Evolutionary conservation across 352 stramenopile species (phyloP), one percentile per base, ranked within the genome.

Genomic region (Pythium vanterpoolii): DNA sequence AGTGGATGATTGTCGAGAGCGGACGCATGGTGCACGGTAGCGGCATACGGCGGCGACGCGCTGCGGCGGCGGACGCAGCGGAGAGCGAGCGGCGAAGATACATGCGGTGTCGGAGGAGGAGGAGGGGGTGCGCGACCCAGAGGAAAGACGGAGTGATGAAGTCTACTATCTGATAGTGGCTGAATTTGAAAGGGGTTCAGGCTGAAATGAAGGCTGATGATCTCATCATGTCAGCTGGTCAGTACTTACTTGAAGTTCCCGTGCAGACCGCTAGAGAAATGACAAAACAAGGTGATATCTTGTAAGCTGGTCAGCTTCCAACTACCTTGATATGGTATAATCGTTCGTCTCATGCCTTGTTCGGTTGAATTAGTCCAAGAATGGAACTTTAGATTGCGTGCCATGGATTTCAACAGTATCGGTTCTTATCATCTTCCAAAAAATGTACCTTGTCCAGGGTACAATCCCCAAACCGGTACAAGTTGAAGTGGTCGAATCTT

Each of bases 1-100:
- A 64, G 77, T 80, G 69, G 52, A 89, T 64, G 54, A 86, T 86
- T 56, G 68, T 75, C 42, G 74, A 77, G 34, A 79, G 70, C 40
- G 60, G 56, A 16, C 67, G 69, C 21, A 33, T 62, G 72, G 10
- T 2, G 19, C 44, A 26, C 23, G 44, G 44, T 3, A 34, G 23
- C 44, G 44, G 5, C 44, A 34, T 3, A 26, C 44, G 44, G 44
- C n/a, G 23, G 23, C 44, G 44, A 18, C 44, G 44, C 44, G 44
- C 27, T 26, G 39, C 27, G 21, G 48, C 16, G 7, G 51, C 52
- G 19, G 52, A 42, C 18, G 52, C 52, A 8, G 52, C n/a, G 3
- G 52, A 60, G 40, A 60, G 52, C 40, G 52, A 51, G 40, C 52
- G 52, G 28, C 52, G 52, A 19, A 60, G 40, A 23, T 33, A 44